phyloP scores from a whole-genome alignment of 805 yeast genomes.

The Priceomyces carsonii region DNA sequence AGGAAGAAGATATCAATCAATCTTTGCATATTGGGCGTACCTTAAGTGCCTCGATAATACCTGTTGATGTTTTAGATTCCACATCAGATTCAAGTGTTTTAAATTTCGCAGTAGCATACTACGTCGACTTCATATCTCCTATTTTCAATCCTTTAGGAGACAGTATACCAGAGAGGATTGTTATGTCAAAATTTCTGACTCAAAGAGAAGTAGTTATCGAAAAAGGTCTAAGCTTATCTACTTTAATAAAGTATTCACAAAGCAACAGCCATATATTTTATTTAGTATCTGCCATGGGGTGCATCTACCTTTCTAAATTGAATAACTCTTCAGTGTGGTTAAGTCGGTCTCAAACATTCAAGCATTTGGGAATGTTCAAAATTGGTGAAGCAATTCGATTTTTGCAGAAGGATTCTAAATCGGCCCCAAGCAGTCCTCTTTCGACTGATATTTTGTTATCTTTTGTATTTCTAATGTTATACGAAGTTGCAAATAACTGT shows the following conservation, averaged over 20 bases:
- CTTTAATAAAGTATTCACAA: slow-evolving; percentile 26
- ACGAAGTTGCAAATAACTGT: slow-evolving; percentile 28
- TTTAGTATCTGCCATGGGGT: slow-evolving; percentile 25
- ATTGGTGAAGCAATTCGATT: slow-evolving; percentile 10
- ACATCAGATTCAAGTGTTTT: slow-evolving; percentile 13
- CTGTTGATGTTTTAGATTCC: slow-evolving; percentile 16
- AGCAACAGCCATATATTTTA: slow-evolving; percentile 20
- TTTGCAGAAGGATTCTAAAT: slow-evolving; percentile 1
- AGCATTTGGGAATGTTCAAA: slow-evolving; percentile 15
- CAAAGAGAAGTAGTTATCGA: slow-evolving; percentile 17
- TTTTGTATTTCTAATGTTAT: slow-evolving; percentile 22
- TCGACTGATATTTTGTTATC: slow-evolving; percentile 19
- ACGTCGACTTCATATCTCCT: slow-evolving; percentile 25
- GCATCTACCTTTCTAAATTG: slow-evolving; percentile 22
- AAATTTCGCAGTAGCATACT: slow-evolving; percentile 24
- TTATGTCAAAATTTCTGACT: slow-evolving; percentile 1
- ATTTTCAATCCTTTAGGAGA: slow-evolving; percentile 28
- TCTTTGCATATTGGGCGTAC: slow-evolving; percentile 8
- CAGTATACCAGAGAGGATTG: slow-evolving; percentile 8
- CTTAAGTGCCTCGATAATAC: slow-evolving; percentile 22
- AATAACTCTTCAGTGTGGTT: slow-evolving; percentile 17
- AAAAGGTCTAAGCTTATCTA: slow-evolving; percentile 21
- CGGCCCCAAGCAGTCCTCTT: not conserved
- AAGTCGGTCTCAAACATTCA: slow-evolving; percentile 15
- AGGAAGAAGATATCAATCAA: slow-evolving; percentile 14